These are phyloP conservation scores for Scytalidium lignicola DNA, from an alignment of 2,329 filamentous ascomycete genomes.

Conservation along the genomic window DNA sequence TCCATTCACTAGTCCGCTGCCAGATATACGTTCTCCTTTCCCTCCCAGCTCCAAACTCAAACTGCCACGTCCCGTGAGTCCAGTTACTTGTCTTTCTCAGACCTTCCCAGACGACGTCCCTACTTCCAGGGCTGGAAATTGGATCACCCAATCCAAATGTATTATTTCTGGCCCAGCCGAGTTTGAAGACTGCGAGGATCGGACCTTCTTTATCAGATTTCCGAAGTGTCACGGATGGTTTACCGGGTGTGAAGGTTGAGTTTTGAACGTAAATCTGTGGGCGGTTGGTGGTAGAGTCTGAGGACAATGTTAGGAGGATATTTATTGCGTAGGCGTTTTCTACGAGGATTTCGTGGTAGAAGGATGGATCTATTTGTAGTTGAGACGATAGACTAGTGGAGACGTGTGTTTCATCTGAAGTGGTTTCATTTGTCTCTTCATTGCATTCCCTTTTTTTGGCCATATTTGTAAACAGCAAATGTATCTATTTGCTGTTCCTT, in stretches of 20 bases:
- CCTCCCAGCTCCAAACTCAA: slow-evolving; percentile 3
- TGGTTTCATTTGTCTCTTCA: too few relatives aligned
- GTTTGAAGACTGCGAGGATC: slow-evolving; percentile 3
- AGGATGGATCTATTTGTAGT: too few relatives aligned
- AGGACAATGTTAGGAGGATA: too few relatives aligned
- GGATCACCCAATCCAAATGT: slow-evolving; percentile 1
- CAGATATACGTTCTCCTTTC: slow-evolving; percentile 7
- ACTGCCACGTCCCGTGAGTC: slow-evolving; percentile 8
- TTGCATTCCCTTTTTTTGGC: too few relatives aligned
- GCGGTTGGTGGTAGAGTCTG: too few relatives aligned
- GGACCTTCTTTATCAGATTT: not conserved
- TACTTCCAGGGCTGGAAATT: not conserved
- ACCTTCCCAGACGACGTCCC: slow-evolving; percentile 1
- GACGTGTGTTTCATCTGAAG: too few relatives aligned
- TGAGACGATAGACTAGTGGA: too few relatives aligned
- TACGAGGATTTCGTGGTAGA: too few relatives aligned
- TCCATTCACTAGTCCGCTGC: slow-evolving; percentile 4
- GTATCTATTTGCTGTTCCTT: too few relatives aligned
- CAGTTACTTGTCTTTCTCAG: slow-evolving; percentile 7
- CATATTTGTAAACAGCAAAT: too few relatives aligned
- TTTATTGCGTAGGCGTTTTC: too few relatives aligned
- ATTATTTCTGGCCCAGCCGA: not conserved
- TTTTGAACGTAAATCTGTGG: slow-evolving; percentile 3
- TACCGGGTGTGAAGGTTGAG: slow-evolving; percentile 1
- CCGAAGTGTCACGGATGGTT: slow-evolving; percentile 5